Conservation (phyloP, 768 basidiomycete genomes). For the Tulasnella calospora region DNA sequence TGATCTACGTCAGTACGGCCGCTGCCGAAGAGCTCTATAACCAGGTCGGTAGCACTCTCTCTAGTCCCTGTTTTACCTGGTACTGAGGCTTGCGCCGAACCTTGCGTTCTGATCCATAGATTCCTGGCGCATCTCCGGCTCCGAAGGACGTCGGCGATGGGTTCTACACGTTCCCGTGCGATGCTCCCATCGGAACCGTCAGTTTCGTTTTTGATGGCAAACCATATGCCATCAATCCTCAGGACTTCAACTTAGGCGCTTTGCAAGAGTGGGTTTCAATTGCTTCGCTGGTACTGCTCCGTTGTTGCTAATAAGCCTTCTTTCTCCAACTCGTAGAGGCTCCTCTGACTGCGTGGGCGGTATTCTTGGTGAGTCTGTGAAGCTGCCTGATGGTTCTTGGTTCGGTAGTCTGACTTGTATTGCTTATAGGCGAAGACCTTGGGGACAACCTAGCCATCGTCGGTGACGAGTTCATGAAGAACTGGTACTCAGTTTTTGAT, state of each 20-base stretch:
- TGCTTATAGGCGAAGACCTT: constrained; percentile 12
- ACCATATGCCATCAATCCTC: not conserved
- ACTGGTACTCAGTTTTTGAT: constrained; percentile 26
- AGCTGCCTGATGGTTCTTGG: not conserved
- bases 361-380: not conserved
- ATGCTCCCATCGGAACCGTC: not conserved
- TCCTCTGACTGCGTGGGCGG: not conserved
- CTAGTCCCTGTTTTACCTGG: not conserved
- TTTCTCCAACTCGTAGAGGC: not conserved
- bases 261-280: not conserved
- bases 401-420: not conserved
- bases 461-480: constrained; percentile 28
- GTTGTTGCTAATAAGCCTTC: no score
- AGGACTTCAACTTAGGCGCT: constrained; percentile 12
- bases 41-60: not conserved
- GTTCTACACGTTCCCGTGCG: not conserved
- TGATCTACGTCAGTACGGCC: constrained; percentile 19
- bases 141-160: not conserved
- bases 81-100: not conserved
- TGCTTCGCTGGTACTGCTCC: no score
- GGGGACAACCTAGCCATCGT: constrained; percentile 22
- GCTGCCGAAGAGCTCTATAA: constrained; percentile 15
- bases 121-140: not conserved
- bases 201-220: not conserved
- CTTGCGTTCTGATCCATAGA: not conserved